phyloP scores from a whole-genome alignment of 1,284 basidiomycete species.

The Sporisorium iseilematis-ciliati region DNA sequence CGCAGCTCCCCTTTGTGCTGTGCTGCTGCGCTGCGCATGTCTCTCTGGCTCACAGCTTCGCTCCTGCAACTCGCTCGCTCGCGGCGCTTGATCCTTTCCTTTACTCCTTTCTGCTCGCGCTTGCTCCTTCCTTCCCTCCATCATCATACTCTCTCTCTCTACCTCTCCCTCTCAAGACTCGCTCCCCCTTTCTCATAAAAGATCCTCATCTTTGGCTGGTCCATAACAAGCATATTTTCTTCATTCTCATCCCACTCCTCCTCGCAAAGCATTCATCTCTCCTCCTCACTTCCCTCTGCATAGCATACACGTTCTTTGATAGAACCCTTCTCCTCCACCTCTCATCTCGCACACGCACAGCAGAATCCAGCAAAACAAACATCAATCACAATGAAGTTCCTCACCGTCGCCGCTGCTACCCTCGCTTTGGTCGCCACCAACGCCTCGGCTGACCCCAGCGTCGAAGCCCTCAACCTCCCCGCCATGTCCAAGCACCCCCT shows the following conservation, averaged over 20 bases:
- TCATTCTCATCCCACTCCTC: not conserved
- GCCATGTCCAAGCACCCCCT: constrained; percentile 47
- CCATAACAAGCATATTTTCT: constrained; percentile 18
- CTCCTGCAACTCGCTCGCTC: not conserved
- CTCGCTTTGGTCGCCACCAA: constrained; percentile 37
- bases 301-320: constrained; percentile 22
- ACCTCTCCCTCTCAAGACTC: constrained; percentile 3
- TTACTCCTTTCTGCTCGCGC: not conserved
- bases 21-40: too few relatives aligned
- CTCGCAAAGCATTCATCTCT: constrained; percentile 6
- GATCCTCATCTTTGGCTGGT: constrained; percentile 29
- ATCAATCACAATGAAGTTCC: constrained; percentile 50
- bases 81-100: constrained; percentile 9
- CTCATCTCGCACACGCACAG: constrained; percentile 2
- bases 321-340: constrained; percentile 4
- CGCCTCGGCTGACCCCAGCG: constrained; percentile 32
- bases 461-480: constrained; percentile 39
- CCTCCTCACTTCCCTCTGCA: constrained; percentile 7
- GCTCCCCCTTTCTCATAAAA: not conserved
- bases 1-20: not conserved
- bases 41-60: not conserved
- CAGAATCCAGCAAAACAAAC: not conserved
- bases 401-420: constrained; percentile 37
- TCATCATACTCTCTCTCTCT: constrained; percentile 7
- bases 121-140: constrained; percentile 13